Evolutionary conservation across 2,329 filamentous ascomycete genomes (phyloP).

Genomic region (Aspergillus sclerotialis): DNA sequence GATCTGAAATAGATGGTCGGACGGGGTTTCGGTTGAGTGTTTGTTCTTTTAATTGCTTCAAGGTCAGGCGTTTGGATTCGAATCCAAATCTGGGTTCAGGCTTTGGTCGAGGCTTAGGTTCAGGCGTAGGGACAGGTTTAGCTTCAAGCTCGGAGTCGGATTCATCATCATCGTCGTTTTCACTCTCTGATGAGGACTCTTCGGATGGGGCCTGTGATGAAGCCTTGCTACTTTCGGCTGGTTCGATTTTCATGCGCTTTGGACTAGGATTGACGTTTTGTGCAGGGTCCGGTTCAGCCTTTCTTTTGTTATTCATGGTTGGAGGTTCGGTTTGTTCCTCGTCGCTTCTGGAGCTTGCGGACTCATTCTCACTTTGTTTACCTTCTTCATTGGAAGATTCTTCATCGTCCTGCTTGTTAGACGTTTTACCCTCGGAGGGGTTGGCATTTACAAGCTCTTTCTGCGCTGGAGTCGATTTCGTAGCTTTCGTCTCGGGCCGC

Average conservation of each 20-base stretch:
- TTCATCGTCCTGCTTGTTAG: background rate
- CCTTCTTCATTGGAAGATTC: background rate
- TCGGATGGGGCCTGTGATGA: too few species aligned
- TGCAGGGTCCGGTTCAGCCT: background rate
- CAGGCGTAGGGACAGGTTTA: background rate
- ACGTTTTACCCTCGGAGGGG: slow-evolving; percentile 3
- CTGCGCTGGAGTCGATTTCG: background rate
- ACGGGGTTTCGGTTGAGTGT: background rate
- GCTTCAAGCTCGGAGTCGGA: background rate
- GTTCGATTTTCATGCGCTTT: background rate
- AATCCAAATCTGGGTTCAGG: background rate
- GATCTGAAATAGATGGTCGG: background rate
- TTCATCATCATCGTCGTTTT: background rate
- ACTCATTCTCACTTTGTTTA: too few species aligned
- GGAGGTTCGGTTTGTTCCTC: background rate
- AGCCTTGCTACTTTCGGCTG: background rate
- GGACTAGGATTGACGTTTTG: background rate
- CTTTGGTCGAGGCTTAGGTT: background rate
- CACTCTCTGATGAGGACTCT: too few species aligned
- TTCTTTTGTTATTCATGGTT: background rate
- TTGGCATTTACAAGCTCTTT: too few species aligned
- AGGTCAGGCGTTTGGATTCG: background rate
- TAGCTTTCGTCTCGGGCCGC: background rate
- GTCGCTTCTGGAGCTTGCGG: background rate
- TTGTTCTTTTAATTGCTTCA: background rate